These are phyloP conservation scores for Chlamydomonas asymmetrica DNA, from an alignment of 139 green algal species.

Conservation along the genomic window DNA sequence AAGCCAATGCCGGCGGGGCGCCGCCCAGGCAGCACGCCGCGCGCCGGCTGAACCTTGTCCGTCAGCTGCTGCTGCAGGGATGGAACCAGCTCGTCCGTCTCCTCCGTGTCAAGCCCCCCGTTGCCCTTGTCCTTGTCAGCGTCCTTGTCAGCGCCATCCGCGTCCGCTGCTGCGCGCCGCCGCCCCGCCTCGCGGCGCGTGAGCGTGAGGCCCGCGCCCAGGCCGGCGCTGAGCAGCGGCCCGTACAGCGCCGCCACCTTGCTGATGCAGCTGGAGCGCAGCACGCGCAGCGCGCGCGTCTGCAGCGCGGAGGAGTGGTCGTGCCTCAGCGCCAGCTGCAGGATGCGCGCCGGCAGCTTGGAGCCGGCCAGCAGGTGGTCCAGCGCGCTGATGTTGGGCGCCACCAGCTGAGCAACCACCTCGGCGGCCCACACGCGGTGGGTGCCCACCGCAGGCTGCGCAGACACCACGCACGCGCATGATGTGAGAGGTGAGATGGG, in stretches of 20 bases:
- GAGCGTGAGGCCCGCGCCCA: conserved; percentile 9
- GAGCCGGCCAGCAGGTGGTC: conserved; percentile 26
- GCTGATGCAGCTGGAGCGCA: conserved; percentile 31
- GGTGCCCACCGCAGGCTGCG: conserved; percentile 39
- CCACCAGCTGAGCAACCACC: conserved; percentile 35
- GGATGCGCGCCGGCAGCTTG: conserved; percentile 29
- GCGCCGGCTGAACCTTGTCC: conserved; percentile 10
- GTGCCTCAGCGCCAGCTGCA: conserved; percentile 30
- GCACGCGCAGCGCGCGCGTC: conserved; percentile 34
- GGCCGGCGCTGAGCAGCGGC: conserved; percentile 18
- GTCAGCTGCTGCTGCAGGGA: conserved; percentile 31
- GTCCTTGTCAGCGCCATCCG: no score
- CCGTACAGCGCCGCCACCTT: conserved; percentile 28
- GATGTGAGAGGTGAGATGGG: no score
- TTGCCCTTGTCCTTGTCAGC: no score
- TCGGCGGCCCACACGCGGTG: conserved; percentile 44
- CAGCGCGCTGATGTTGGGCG: conserved; percentile 9
- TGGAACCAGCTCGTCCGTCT: background rate
- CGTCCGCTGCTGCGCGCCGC: no score
- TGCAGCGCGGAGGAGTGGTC: conserved; percentile 42
- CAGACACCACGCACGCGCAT: no score
- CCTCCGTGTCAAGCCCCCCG: no score
- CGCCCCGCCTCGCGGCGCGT: no score
- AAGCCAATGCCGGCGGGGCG: conserved; percentile 21
- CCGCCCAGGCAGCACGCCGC: conserved; percentile 26